Evolutionary conservation across 1,284 basidiomycete genomes (phyloP), one percentile per base, ranked within the genome.

Genomic region (Moesziomyces sp.): DNA sequence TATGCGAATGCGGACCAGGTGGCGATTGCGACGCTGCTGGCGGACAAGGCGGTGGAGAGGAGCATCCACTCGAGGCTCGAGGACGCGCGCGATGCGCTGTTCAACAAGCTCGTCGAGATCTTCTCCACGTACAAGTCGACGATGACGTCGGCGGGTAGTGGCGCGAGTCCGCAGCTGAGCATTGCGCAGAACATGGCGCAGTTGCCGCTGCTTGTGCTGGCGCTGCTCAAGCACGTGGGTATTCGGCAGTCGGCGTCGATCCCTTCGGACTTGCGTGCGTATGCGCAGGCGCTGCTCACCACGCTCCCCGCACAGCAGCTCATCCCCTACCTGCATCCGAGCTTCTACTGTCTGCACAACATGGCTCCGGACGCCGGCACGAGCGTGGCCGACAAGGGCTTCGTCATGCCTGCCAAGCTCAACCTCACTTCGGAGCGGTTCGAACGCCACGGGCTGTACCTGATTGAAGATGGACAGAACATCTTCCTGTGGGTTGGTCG

Each of bases 401-500:
- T 95, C 24, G 89, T 94, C 66, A 86, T 97, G 85, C 94, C 94
- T 0, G 89, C 90, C 8, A 89, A 92, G n/a, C 87, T 98, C 33
- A 96, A 96, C 52, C 88, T 95, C 61, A 94, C 94, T 0, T 94
- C 93, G 38, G 97, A 99, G 85, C 88, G 93, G 44, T 87, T 99
- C 54, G 95, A 98, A 85, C 88, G 95, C 57, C 95, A 99, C 81
- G 97, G 97, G 55, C 87, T 99, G 54, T 98, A 92, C 89, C 86
- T 99, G 69, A 96, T 99, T 76, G 97, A 99, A 85, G 95, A 99
- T 84, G 93, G 93, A 0, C 97, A 98, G 86, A 95, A 93, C 49
- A 92, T 99, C 79, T 98, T 99, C 90, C 88, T 99, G 47, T 99
- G 94, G 92, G 89, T 99, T 54, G 97, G 97, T 8, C 90, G 95